Evolutionary conservation across 805 yeast genomes (phyloP).

Genomic region (Lachancea sp.): DNA sequence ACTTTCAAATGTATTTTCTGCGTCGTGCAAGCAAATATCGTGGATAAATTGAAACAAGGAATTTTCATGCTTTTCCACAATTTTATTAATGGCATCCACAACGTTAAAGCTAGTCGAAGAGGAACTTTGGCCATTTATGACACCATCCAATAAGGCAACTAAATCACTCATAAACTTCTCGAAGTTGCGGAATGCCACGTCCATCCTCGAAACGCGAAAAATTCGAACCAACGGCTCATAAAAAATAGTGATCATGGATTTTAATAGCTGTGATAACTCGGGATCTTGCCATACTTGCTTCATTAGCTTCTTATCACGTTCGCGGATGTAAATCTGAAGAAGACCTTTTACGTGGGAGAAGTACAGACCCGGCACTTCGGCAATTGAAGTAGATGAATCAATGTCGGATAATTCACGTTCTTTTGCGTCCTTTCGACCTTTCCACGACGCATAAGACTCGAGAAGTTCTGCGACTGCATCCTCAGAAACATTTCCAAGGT

Average conservation of each 20-base stretch:
- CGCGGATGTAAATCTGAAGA: constrained; percentile 57
- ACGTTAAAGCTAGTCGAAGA: constrained; percentile 58
- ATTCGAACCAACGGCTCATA: constrained; percentile 68
- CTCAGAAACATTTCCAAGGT: constrained; percentile 15
- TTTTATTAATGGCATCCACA: constrained; percentile 48
- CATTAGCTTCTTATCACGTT: constrained; percentile 68
- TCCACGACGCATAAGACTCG: constrained; percentile 29
- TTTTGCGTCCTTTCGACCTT: constrained; percentile 14
- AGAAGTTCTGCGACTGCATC: constrained; percentile 25
- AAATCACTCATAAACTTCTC: constrained; percentile 64
- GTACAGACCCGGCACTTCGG: constrained; percentile 33
- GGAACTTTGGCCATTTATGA: constrained; percentile 35
- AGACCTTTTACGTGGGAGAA: constrained; percentile 54
- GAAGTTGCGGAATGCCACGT: constrained; percentile 57
- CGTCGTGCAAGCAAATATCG: constrained; percentile 73
- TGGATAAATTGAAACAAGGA: constrained; percentile 71
- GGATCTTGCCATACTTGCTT: constrained; percentile 82
- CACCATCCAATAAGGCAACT: constrained; percentile 48
- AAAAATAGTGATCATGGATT: constrained; percentile 63
- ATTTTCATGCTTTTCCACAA: constrained; percentile 68
- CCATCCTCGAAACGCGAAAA: constrained; percentile 60
- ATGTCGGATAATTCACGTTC: constrained; percentile 13
- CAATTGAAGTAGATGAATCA: constrained; percentile 17
- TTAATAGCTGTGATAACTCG: constrained; percentile 65
- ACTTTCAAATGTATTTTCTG: constrained; percentile 61